Percentiles rank a stretch among this genome's conserved stretches.
Evolutionary conservation across 257 asterid species (phyloP).

Genomic region (Solanum chiquidenum): DNA sequence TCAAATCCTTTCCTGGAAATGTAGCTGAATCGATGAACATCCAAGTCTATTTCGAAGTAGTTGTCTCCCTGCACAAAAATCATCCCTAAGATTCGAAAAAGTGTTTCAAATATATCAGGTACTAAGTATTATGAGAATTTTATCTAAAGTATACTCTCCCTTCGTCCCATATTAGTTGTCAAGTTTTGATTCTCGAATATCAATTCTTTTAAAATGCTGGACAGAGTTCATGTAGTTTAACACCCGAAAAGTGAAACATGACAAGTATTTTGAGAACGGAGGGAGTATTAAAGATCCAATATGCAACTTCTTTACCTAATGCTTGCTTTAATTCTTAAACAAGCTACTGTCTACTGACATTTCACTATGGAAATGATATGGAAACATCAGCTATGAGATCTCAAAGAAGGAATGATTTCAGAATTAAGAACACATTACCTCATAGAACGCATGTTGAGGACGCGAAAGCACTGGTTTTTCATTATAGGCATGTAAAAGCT

Average conservation of each 20-base stretch:
- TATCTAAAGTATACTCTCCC: neutral
- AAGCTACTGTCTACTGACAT: neutral
- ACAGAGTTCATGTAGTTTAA: neutral
- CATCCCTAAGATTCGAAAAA: neutral
- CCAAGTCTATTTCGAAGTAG: conserved; percentile 88
- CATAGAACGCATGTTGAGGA: conserved; percentile 74
- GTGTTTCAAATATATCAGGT: neutral
- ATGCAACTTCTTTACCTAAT: neutral
- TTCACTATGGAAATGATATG: neutral
- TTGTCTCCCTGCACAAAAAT: conserved; percentile 48
- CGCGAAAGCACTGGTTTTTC: conserved; percentile 94
- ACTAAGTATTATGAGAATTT: neutral
- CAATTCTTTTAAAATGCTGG: neutral
- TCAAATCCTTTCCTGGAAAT: conserved; percentile 78
- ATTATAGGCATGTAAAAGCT: conserved; percentile 70
- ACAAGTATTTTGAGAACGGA: neutral
- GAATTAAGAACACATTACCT: conserved; percentile 20
- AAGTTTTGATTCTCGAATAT: neutral
- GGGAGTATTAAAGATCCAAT: neutral
- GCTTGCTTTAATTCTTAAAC: neutral
- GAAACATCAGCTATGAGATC: neutral
- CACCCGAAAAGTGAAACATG: neutral
- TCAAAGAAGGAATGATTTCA: neutral
- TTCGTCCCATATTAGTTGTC: neutral
- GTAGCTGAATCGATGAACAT: conserved; percentile 88